Evolutionary conservation across 2,329 filamentous ascomycete genomes (phyloP), one percentile per base, ranked within the genome.

Genomic region (Daldinia sp.): DNA sequence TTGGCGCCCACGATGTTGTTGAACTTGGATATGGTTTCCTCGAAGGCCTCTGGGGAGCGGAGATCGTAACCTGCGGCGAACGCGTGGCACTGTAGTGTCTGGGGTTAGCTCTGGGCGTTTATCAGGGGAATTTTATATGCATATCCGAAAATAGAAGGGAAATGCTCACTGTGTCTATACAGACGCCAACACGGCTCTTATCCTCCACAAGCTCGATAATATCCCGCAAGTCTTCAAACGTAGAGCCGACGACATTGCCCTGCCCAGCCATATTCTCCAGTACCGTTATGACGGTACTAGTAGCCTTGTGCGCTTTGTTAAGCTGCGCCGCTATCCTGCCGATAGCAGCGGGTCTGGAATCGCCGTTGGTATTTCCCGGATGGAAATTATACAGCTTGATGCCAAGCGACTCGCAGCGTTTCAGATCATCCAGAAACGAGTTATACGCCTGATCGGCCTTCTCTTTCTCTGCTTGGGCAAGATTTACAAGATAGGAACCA

Each of bases 361-460:
- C 87, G 53, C 90, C 89, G 63, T 91, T 92, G 1, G 91, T 91
- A 64, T 91, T 94, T 20, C 96, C 96, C 0, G 96, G 96, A 78
- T 99, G 96, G 82, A 99, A 98, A 81, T 99, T 99, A 84, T 98
- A 99, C n/a, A 98, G 86, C 69, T 83, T 86, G 75, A 99, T 97
- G 1, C 94, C 93, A 0, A 99, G 88, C 51, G 87, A 85, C 76
- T 97, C 92, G 79, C 96, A 98, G 9, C 96, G 89, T 57, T 88
- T 83, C 1, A 99, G 85, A 78, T 99, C 96, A 74, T 99, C 94
- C 15, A 97, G 77, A 79, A 99, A 99, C 64, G 89, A 88, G 42
- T 84, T 86, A 78, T 97, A 98, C 0, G 94, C 94, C 82, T 98
- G 94, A 58, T 89, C 86, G 1, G 94, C 93, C 79, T 97, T 97